A percentile compares a stretch with the other conserved stretches of the same genome.
These are phyloP conservation scores for Hyaloscypha bicolor DNA, from an alignment of 495 filamentous ascomycete species.

Conservation along the genomic window DNA sequence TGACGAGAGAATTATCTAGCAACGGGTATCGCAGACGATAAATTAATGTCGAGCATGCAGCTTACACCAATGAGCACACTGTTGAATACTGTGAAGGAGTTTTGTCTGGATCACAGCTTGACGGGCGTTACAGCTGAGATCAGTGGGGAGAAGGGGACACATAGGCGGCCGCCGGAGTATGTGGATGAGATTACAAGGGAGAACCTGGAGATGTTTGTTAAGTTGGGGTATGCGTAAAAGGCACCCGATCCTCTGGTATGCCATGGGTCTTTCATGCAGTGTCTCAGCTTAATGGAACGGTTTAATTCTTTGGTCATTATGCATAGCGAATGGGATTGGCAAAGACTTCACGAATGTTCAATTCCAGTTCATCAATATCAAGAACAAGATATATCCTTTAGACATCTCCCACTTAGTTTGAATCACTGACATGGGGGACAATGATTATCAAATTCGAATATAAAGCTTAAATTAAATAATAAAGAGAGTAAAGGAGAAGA, in stretches of 20 bases:
- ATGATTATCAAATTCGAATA: too few relatives aligned
- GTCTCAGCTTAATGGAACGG: too few relatives aligned
- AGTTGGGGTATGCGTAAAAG: slow-evolving; percentile 41
- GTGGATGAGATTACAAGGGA: slow-evolving; percentile 52
- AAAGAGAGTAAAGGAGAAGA: too few relatives aligned
- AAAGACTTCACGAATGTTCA: too few relatives aligned
- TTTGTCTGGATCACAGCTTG: slow-evolving; percentile 44
- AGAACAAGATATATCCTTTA: neutral
- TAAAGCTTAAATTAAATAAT: too few relatives aligned
- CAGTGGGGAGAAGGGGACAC: slow-evolving; percentile 54
- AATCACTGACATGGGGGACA: too few relatives aligned
- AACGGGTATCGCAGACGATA: slow-evolving; percentile 48
- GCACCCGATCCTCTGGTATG: too few relatives aligned
- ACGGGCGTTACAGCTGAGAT: slow-evolving; percentile 55
- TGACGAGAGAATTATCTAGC: slow-evolving; percentile 35
- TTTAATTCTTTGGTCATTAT: too few relatives aligned
- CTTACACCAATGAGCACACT: slow-evolving; percentile 56
- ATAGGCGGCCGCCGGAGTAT: slow-evolving; percentile 49
- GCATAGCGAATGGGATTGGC: too few relatives aligned
- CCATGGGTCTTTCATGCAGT: too few relatives aligned
- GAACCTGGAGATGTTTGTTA: slow-evolving; percentile 54
- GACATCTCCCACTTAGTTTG: neutral
- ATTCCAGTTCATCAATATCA: neutral
- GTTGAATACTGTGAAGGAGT: slow-evolving; percentile 44
- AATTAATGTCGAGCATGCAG: slow-evolving; percentile 53